A percentile compares a stretch with the other conserved stretches of the same genome.
Conservation (phyloP, 768 basidiomycete species). For the Boletellus emodensis region DNA sequence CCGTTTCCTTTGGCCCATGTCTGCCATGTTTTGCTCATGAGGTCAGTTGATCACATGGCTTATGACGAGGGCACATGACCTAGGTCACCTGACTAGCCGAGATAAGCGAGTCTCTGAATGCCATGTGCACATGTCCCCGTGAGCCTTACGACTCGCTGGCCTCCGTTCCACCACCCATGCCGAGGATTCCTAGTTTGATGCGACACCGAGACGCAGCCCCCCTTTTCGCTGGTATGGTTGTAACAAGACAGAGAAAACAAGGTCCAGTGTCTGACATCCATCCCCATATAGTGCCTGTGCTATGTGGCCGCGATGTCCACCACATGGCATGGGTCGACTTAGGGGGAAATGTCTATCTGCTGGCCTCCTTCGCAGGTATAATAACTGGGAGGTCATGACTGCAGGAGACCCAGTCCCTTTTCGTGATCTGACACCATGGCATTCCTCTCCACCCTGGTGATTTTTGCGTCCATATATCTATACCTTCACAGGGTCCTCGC, state of each 20-base stretch:
- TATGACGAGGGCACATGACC: no score
- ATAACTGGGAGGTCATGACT: slow-evolving; percentile 8
- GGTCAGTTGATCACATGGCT: neutral
- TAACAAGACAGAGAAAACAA: no score
- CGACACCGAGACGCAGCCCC: neutral
- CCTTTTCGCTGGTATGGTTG: slow-evolving; percentile 1
- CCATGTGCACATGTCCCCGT: slow-evolving; percentile 12
- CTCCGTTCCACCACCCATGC: neutral
- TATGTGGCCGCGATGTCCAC: neutral
- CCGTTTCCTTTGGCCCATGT: no score
- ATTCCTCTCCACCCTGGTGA: neutral
- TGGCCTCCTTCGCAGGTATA: slow-evolving; percentile 12
- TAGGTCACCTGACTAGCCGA: no score
- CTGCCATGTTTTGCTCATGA: slow-evolving; percentile 1
- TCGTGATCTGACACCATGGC: slow-evolving; percentile 10
- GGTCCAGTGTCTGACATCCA: neutral
- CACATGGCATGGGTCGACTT: slow-evolving; percentile 10
- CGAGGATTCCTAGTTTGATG: slow-evolving; percentile 5
- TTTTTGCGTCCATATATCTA: slow-evolving; percentile 2
- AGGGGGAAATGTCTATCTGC: neutral
- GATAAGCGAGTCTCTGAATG: slow-evolving; percentile 1
- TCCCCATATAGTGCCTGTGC: slow-evolving; percentile 12
- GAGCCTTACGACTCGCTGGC: neutral
- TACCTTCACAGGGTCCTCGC: slow-evolving; percentile 29
- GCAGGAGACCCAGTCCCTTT: neutral